A percentile compares a stretch with the other conserved stretches of the same genome.
Evolutionary conservation across 306 rosid species (phyloP).

Genomic region (Glycine tomentella): DNA sequence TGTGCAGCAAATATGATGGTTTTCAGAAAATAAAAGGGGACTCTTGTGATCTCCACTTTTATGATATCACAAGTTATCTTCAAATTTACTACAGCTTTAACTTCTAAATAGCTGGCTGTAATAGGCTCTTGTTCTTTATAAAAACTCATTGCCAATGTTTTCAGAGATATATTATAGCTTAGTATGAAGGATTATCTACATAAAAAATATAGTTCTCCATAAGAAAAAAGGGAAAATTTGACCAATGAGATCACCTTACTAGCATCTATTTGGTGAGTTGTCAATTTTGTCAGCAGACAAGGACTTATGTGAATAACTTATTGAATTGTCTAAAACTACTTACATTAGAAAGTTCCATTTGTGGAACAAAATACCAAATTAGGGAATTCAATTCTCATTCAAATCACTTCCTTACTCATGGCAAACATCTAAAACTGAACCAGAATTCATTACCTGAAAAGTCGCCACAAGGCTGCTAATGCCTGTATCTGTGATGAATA

Average conservation of each 20-base stretch:
- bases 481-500: constrained; percentile 93
- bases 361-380: constrained; percentile 28
- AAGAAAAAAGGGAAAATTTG: constrained; percentile 33
- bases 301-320: constrained; percentile 18
- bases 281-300: constrained; percentile 19
- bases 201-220: constrained; percentile 25
- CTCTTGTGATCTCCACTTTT: constrained; percentile 26
- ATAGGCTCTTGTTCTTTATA: constrained; percentile 19
- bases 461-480: constrained; percentile 93
- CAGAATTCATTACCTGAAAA: constrained; percentile 71
- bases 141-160: constrained; percentile 17
- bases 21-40: constrained; percentile 31
- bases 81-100: constrained; percentile 28
- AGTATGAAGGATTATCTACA: constrained; percentile 6
- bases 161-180: constrained; percentile 28
- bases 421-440: constrained; percentile 42
- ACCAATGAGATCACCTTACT: constrained; percentile 25
- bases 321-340: constrained; percentile 31
- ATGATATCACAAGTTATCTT: constrained; percentile 9
- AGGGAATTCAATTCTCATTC: constrained; percentile 33
- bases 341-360: background rate
- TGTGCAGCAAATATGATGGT: constrained; percentile 33
- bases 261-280: constrained; percentile 10
- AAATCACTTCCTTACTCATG: constrained; percentile 28
- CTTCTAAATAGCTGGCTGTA: constrained; percentile 30